Percentiles rank a stretch among this genome's conserved stretches.
Conservation (phyloP, 1,284 basidiomycete species). For the Athelia psychrophila region DNA sequence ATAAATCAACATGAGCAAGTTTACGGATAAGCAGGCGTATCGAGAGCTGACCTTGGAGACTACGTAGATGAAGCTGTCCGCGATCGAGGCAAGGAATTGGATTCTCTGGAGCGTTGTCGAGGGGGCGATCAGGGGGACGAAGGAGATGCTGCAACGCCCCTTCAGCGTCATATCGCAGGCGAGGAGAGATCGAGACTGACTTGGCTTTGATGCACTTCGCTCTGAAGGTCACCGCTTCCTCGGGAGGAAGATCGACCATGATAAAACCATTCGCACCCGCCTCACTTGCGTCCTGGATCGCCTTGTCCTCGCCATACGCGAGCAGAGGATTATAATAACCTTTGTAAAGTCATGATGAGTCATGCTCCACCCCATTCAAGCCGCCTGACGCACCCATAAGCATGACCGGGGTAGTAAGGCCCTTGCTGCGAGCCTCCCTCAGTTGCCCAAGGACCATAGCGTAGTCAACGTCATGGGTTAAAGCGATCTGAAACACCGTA, state of each 20-base stretch:
- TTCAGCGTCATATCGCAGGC: conserved; percentile 3
- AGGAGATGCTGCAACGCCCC: conserved; percentile 71
- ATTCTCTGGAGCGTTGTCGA: conserved; percentile 88
- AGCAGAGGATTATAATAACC: conserved; percentile 97
- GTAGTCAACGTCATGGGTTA: conserved; percentile 80
- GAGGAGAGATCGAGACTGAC: conserved; percentile 45
- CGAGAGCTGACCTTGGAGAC: conserved; percentile 77
- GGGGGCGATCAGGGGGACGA: conserved; percentile 94
- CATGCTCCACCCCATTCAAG: not conserved
- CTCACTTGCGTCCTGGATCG: conserved; percentile 83
- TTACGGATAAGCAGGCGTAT: not conserved
- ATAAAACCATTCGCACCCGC: conserved; percentile 98
- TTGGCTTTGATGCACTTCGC: conserved; percentile 79
- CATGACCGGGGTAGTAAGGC: conserved; percentile 84
- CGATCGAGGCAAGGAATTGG: conserved; percentile 88
- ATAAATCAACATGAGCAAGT: conserved; percentile 7
- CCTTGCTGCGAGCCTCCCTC: conserved; percentile 75
- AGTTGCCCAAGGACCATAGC: conserved; percentile 74
- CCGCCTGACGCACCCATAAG: conserved; percentile 79
- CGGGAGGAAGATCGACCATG: conserved; percentile 96
- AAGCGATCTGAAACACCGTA: conserved; percentile 59
- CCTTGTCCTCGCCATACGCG: conserved; percentile 92
- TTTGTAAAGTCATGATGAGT: conserved; percentile 26
- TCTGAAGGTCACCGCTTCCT: conserved; percentile 91
- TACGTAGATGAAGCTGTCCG: conserved; percentile 97